Evolutionary conservation across 2,329 filamentous ascomycete species (phyloP).

Genomic region (Pseudocercospora crystallina): DNA sequence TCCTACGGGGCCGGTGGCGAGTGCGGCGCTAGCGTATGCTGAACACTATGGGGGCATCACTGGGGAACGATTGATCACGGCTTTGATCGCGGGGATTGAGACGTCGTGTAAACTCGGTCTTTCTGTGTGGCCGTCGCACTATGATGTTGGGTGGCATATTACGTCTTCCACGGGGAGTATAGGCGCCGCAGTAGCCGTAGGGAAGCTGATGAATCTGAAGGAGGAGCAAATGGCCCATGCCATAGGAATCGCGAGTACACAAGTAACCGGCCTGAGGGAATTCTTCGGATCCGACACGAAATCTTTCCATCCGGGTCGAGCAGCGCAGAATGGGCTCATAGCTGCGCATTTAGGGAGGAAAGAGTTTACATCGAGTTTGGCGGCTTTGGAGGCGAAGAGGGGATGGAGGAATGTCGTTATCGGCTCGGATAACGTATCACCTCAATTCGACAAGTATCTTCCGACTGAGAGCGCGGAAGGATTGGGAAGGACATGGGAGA

Average conservation of each 20-base stretch:
- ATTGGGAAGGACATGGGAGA: slow-evolving; percentile 49
- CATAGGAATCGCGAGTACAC: slow-evolving; percentile 54
- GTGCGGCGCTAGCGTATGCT: slow-evolving; percentile 50
- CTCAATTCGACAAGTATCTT: slow-evolving; percentile 40
- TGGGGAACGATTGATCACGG: slow-evolving; percentile 52
- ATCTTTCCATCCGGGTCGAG: slow-evolving; percentile 55
- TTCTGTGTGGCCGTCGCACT: slow-evolving; percentile 55
- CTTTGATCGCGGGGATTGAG: slow-evolving; percentile 54
- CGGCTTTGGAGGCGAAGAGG: slow-evolving; percentile 53
- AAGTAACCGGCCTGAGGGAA: slow-evolving; percentile 55
- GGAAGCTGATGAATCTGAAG: slow-evolving; percentile 47
- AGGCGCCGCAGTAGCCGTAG: slow-evolving; percentile 54
- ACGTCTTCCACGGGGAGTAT: slow-evolving; percentile 54
- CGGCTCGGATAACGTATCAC: slow-evolving; percentile 39
- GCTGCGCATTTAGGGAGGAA: slow-evolving; percentile 48
- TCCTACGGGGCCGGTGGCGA: slow-evolving; percentile 53
- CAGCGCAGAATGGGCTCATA: slow-evolving; percentile 54
- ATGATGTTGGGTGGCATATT: slow-evolving; percentile 59
- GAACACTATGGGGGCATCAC: slow-evolving; percentile 43
- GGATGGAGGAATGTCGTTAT: slow-evolving; percentile 56
- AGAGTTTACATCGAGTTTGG: slow-evolving; percentile 49
- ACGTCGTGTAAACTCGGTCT: slow-evolving; percentile 54
- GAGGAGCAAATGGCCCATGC: slow-evolving; percentile 48
- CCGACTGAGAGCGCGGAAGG: slow-evolving; percentile 31
- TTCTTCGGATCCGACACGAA: slow-evolving; percentile 59